Base-by-base conservation (phyloP, 139 green algal genomes). In the Coelastrella sp. region DNA sequence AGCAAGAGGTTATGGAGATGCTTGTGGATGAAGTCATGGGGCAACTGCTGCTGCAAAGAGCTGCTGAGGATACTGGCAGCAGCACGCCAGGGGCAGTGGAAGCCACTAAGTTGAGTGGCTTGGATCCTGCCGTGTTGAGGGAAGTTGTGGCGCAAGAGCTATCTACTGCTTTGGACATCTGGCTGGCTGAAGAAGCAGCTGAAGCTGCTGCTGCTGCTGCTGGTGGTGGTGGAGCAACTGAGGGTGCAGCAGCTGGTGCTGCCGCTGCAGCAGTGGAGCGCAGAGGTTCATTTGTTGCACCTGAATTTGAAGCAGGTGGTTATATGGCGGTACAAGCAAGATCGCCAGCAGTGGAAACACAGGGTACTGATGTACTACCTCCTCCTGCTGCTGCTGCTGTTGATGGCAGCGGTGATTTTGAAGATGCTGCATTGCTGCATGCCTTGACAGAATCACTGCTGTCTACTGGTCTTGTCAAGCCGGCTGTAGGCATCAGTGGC, bases 21-120 rank as follows among this genome's bases (percentile, higher is more conserved):
- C 45, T 80, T 15, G 51, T 80, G 9, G 72, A 80, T 80, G 72
- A 62, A 27, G 30, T 80, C 2, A 66, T 80, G 48, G 30, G 43
- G 19, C 27, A 80, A 48, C 48, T 64, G 45, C 72, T 80, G 48
- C 45, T 66, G 48, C 48, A 48, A 40, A 27, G 19, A 1, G 62
- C 30, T 71, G 62, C 62, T 41, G 62, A 13, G 17, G 62, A 66
- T 66, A n/a, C 19, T 43, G 11, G 72, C 45, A 48, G 45, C 72
- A 48, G 45, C 45, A 80, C 45, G 19, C 30, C 30, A 41, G 27
- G 5, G 6, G 38, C 23, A 13, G 15, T 32, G 1, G 30, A 63
- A 32, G 41, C 5, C 19, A 9, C 41, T 41, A 25, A 11, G 13
- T 4, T 3, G n/a, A 43, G 45, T 40, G 71, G 5, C 17, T 48